Base-by-base conservation (phyloP, 2,329 filamentous ascomycete species). In the Exophiala sideris region DNA sequence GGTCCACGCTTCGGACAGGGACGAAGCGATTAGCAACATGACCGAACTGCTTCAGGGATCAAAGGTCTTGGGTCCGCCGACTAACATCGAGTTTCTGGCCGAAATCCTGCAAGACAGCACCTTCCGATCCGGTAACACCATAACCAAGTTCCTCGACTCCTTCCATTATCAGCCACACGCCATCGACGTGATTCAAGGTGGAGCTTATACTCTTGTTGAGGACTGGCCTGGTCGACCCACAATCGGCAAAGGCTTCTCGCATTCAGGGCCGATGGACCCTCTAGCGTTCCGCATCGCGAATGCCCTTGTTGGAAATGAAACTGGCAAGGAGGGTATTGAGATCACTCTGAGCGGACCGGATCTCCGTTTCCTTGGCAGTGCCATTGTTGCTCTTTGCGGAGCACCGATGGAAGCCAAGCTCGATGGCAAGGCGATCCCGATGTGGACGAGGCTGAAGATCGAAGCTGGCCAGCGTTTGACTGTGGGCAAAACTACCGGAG, bases 261-360 rank as follows among this genome's bases (percentile, higher is more conserved):
- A 82, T 32, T 75, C 76, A 3, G 83, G 83, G 0, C 81, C 83
- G 0, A 85, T 85, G 82, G 83, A 85, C 62, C 72, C 76, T 1
- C 64, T 85, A n/a, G 75, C 79, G 1, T 78, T 80, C 42, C 76
- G 77, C 20, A 72, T 84, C 24, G 82, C 80, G 2, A 87, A 86
- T 58, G 69, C 79, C 16, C 71, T 86, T 1, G 82, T 81, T 0
- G 82, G 81, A 0, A 86, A 86, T 49, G 60, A 73, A 0, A 64
- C 71, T 0, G 74, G 72, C 0, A 74, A 68, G 3, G 83, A 84
- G 64, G 75, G 73, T 0, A 66, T 87, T 0, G 83, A 87, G 60
- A 80, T 85, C 21, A 85, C 83, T 0, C 61, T 85, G 12, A 77
- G 73, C 11, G 83, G 83, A 0, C 83, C 83, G 0, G 80, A 83